Percentiles rank a stretch among this genome's conserved stretches.
Conservation (phyloP, 768 basidiomycete genomes). For the Albatrellus ellisii region DNA sequence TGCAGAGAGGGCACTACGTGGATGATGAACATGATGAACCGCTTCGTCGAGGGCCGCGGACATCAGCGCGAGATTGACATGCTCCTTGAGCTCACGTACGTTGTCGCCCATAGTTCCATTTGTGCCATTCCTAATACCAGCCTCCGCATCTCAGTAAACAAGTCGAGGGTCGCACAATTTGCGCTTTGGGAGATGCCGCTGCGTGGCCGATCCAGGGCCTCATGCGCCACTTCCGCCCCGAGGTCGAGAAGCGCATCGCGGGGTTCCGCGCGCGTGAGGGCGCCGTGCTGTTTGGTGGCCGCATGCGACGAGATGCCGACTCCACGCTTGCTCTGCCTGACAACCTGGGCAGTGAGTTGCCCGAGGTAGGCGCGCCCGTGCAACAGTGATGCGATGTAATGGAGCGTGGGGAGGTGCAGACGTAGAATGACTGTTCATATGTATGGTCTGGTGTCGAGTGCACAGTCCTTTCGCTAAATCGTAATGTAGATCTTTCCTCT, state of each 20-base stretch:
- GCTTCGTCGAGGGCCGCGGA: constrained; percentile 84
- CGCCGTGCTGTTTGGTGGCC: constrained; percentile 80
- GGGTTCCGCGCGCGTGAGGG: constrained; percentile 66
- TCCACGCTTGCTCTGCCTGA: constrained; percentile 62
- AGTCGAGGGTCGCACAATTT: constrained; percentile 94
- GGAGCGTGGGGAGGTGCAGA: too few species aligned
- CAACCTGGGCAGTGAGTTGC: constrained; percentile 45
- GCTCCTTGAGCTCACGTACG: constrained; percentile 87
- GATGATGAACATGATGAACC: constrained; percentile 99
- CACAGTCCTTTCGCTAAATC: too few species aligned
- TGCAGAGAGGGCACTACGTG: constrained; percentile 93
- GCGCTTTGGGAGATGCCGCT: constrained; percentile 92
- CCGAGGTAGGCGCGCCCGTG: constrained; percentile 25
- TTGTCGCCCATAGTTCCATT: constrained; percentile 8
- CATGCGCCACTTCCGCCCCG: constrained; percentile 94
- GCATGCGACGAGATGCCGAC: constrained; percentile 53
- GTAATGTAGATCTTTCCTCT: too few species aligned
- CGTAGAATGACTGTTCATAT: too few species aligned
- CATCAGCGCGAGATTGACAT: constrained; percentile 95
- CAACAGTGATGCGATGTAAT: too few species aligned
- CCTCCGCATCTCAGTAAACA: constrained; percentile 53
- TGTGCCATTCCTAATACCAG: background rate
- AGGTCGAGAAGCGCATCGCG: constrained; percentile 82
- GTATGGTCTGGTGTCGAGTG: too few species aligned
- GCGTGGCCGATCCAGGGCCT: constrained; percentile 98